These are phyloP conservation scores for Discostella stelligera DNA, from an alignment of 352 stramenopile genomes.

Conservation along the genomic window DNA sequence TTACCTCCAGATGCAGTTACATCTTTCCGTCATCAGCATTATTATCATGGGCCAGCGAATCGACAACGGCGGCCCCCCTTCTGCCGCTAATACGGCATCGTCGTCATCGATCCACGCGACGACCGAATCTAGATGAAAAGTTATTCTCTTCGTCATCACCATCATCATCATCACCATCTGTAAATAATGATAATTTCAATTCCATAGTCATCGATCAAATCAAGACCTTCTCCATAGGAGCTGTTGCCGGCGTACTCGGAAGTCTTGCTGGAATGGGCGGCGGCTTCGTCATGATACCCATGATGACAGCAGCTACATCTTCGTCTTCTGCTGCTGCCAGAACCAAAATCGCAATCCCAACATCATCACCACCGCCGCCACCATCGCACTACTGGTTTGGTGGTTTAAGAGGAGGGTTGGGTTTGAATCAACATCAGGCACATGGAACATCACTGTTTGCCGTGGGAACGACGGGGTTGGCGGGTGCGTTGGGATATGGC, in stretches of 20 bases:
- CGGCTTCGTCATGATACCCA: conserved; percentile 79
- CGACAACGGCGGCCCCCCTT: too few species aligned
- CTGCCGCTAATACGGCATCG: background rate
- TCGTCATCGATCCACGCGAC: background rate
- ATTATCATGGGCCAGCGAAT: background rate
- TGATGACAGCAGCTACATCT: conserved; percentile 57
- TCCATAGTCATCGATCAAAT: conserved; percentile 12
- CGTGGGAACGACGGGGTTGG: conserved; percentile 71
- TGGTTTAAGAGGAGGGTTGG: conserved; percentile 25
- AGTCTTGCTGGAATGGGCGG: conserved; percentile 76
- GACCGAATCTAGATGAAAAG: background rate
- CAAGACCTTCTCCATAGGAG: conserved; percentile 64
- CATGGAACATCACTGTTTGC: conserved; percentile 79
- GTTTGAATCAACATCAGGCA: conserved; percentile 69
- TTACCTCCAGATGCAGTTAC: background rate
- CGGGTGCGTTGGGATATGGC: conserved; percentile 64
- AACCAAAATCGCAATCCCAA: background rate
- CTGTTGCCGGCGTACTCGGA: conserved; percentile 60
- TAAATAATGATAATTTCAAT: background rate
- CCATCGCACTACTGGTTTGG: conserved; percentile 16
- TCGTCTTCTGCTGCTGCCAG: background rate
- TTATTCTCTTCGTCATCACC: background rate
- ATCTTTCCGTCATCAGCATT: background rate
- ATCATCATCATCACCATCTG: background rate
- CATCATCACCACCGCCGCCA: background rate